Conservation (phyloP, 2,329 filamentous ascomycete species). For the Neonectria punicea region DNA sequence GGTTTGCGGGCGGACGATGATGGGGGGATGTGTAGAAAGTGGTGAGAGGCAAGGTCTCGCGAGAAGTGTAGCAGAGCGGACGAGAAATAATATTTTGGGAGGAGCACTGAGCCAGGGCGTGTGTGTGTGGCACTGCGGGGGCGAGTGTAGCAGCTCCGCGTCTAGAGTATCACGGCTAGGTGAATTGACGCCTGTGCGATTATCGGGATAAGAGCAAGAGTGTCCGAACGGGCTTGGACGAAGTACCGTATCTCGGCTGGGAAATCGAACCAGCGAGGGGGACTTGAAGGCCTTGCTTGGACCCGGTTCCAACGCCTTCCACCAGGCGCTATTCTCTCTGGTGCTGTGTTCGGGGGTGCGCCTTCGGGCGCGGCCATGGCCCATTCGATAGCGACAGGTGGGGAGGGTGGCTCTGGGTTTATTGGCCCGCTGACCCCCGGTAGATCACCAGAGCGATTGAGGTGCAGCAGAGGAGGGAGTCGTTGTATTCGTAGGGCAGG, state of each 20-base stretch:
- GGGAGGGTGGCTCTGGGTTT: slow-evolving; percentile 27
- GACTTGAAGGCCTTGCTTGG: slow-evolving; percentile 31
- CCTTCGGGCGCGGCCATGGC: slow-evolving; percentile 20
- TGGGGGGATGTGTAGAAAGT: slow-evolving; percentile 30
- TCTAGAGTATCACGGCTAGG: slow-evolving; percentile 39
- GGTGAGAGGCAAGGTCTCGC: slow-evolving; percentile 41
- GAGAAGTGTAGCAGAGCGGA: slow-evolving; percentile 44
- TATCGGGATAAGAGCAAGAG: slow-evolving; percentile 39
- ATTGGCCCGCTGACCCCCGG: slow-evolving; percentile 37
- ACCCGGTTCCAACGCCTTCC: slow-evolving; percentile 44
- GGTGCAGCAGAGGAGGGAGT: slow-evolving; percentile 36
- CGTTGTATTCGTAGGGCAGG: slow-evolving; percentile 6
- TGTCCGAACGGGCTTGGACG: slow-evolving; percentile 9
- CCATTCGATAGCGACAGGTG: slow-evolving; percentile 37
- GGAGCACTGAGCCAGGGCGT: slow-evolving; percentile 43
- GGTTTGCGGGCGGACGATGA: slow-evolving; percentile 29
- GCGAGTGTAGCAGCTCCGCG: slow-evolving; percentile 39
- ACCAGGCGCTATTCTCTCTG: slow-evolving; percentile 34
- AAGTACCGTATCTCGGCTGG: slow-evolving; percentile 23
- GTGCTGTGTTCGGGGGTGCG: slow-evolving; percentile 26
- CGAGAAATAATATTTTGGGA: slow-evolving; percentile 56
- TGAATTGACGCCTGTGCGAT: slow-evolving; percentile 49
- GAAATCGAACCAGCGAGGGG: slow-evolving; percentile 34
- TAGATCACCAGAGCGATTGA: slow-evolving; percentile 40
- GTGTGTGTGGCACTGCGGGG: slow-evolving; percentile 45